phyloP scores from a whole-genome alignment of 192 early-diverging fungal genomes.

The Backusella macrospora region DNA sequence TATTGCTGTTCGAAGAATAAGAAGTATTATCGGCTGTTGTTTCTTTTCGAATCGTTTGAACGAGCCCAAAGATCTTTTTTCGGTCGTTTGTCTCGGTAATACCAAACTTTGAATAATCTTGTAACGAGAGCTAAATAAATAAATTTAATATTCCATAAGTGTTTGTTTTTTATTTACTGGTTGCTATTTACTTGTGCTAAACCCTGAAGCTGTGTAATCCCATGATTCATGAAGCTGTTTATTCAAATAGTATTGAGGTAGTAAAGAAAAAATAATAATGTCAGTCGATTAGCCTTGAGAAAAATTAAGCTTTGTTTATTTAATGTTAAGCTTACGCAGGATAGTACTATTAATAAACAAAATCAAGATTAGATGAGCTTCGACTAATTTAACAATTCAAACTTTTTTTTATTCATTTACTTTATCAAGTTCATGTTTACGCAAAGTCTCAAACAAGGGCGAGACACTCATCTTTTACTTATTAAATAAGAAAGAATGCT shows the following conservation, averaged over 20 bases:
- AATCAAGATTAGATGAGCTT: conserved; percentile 7
- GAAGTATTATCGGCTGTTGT: conserved; percentile 31
- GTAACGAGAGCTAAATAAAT: conserved; percentile 69
- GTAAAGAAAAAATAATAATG: conserved; percentile 25
- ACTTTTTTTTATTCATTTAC: conserved; percentile 26
- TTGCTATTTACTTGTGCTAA: conserved; percentile 51
- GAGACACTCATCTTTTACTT: conserved; percentile 35
- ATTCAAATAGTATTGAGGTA: neutral
- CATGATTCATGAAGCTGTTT: conserved; percentile 56
- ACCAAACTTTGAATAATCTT: conserved; percentile 64
- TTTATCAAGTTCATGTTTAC: conserved; percentile 60
- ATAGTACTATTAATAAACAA: conserved; percentile 47
- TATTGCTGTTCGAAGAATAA: too few relatives aligned
- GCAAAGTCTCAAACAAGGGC: conserved; percentile 64
- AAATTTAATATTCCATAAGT: neutral
- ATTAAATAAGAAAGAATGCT: neutral
- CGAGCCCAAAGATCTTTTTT: conserved; percentile 49
- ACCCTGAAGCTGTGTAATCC: conserved; percentile 61
- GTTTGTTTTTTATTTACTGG: neutral
- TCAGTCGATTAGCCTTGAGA: neutral
- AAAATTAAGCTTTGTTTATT: neutral
- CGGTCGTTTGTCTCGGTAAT: conserved; percentile 62
- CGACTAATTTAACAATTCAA: conserved; percentile 12
- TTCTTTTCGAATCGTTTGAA: conserved; percentile 36
- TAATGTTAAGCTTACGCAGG: conserved; percentile 45